Base-by-base conservation (phyloP, 2,329 filamentous ascomycete genomes). In the Diaporthe nobilis region DNA sequence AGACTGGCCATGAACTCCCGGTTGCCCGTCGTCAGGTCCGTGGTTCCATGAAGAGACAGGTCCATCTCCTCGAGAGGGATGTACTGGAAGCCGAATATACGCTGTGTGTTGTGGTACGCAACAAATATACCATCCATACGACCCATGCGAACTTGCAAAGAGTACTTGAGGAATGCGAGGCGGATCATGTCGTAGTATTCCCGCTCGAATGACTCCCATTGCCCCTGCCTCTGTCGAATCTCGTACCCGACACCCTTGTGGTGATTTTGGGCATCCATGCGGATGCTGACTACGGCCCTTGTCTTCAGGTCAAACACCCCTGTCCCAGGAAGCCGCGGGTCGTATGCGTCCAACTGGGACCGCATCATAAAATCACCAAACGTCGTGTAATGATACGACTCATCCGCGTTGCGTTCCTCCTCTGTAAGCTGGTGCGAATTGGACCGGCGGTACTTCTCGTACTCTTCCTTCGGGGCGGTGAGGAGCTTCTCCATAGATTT, bases 61-160 rank as follows among this genome's bases (percentile, higher is more conserved):
- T 99, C 97, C 93, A 99, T 95, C 81, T 99, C 97, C 5, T 90
- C 83, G 20, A 98, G 85, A 76, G 92, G 92, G 76, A 99, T 90
- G 82, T 99, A 99, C 84, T 99, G 97, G 84, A 99, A 99, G 8
- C 97, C 97, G 82, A 99, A 99, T 68, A 99, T 98, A 73, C 96
- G 94, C 84, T 96, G 90, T 2, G 95, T 94, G 82, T 99, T 99
- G 87, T 99, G 97, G 82, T 92, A 99, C 3, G 97, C 97, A 31
- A 98, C 94, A 81, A 98, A 99, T 68, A 98, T 98, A 72, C 97
- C 97, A 82, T 99, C 96, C 97, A 99, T 99, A 68, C 96, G 92
- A 25, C 97, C 97, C 91, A 99, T 97, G 60, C 97, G 94, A 39
- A 96, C 97, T 85, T 99, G 97, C 42, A 99, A 88, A 13, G 96